Evolutionary conservation across 345 rosid species (phyloP), one percentile per base, ranked within the genome.

Genomic region (Odontarrhena argentea): DNA sequence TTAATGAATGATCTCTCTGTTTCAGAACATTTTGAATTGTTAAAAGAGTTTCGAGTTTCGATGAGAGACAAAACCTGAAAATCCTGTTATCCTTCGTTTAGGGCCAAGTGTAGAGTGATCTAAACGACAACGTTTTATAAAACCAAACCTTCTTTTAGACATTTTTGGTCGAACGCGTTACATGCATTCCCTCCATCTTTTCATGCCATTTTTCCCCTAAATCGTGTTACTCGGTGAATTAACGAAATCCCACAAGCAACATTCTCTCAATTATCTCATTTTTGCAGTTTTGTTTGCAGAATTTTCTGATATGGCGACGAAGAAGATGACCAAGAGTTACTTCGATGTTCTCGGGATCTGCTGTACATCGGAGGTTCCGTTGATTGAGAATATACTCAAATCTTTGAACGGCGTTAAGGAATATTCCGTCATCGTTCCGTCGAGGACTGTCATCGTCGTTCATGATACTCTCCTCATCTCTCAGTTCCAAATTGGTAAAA

Each of bases 341-440:
- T 87, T 88, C 24, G 99, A 94, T 52, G 96, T 91, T 34, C 47
- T 88, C 37, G 99, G 97, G 3, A 65, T 94, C 0, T 94, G 99
- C 57, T 94, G 99, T 63, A 76, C 99, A 2, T 93, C 99, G 3
- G 99, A 93, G 71, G 85, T 88, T 60, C 84, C 97, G 12, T 14
- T 91, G 55, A 65, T 94, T 0, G 97, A 91, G 64, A 91, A 74
- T 38, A 76, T 88, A 3, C 83, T 91, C 25, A 79, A 74, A 5
- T 74, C 91, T 0, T 77, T 88, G 2, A 79, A 81, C 22, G 99
- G 99, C 0, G 78, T 94, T 2, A 78, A 85, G 59, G 86, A 94
- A 38, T 74, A 67, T 18, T 81, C 89, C 2, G 89, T 94, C 26
- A 79, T 88, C 63, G 93, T 94, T 2, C 86, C 97, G 1, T 76